These are phyloP conservation scores for Kodamaea fungicola DNA, from an alignment of 1,139 yeast species.

Conservation along the genomic window DNA sequence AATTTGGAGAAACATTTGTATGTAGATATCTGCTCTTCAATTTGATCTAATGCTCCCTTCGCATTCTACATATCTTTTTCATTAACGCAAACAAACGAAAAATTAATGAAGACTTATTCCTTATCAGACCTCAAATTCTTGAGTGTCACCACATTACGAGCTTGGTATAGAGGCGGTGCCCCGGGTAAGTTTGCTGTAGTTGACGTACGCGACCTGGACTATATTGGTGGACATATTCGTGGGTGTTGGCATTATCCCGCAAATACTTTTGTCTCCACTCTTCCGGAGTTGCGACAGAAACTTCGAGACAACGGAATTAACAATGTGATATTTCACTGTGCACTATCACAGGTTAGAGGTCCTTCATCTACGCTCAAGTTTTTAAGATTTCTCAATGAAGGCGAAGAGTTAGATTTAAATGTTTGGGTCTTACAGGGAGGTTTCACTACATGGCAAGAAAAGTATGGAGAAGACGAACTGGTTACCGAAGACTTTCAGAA, in stretches of 20 bases:
- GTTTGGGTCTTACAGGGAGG: slow-evolving; percentile 83
- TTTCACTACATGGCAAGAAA: slow-evolving; percentile 75
- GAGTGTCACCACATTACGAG: slow-evolving; percentile 40
- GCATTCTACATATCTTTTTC: background rate
- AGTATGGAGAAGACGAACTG: slow-evolving; percentile 60
- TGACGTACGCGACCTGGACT: slow-evolving; percentile 87
- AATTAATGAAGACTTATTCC: slow-evolving; percentile 4
- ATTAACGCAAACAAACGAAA: background rate
- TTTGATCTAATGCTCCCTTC: background rate
- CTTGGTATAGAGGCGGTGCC: slow-evolving; percentile 44
- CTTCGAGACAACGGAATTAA: slow-evolving; percentile 32
- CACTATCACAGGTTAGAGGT: slow-evolving; percentile 84
- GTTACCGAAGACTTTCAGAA: slow-evolving; percentile 68
- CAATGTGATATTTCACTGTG: slow-evolving; percentile 84
- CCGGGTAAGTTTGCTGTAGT: slow-evolving; percentile 59
- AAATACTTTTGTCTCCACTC: slow-evolving; percentile 36
- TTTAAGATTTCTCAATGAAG: slow-evolving; percentile 48
- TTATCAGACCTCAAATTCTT: slow-evolving; percentile 28
- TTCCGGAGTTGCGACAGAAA: slow-evolving; percentile 40
- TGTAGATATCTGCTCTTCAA: no score
- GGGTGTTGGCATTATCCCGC: slow-evolving; percentile 64
- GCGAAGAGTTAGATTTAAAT: slow-evolving; percentile 37
- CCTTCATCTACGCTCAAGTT: slow-evolving; percentile 78
- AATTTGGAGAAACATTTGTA: no score
- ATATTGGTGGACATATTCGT: slow-evolving; percentile 63